Base-by-base conservation (phyloP, 148 eudicot species). In the Vaccinium darrowii region DNA sequence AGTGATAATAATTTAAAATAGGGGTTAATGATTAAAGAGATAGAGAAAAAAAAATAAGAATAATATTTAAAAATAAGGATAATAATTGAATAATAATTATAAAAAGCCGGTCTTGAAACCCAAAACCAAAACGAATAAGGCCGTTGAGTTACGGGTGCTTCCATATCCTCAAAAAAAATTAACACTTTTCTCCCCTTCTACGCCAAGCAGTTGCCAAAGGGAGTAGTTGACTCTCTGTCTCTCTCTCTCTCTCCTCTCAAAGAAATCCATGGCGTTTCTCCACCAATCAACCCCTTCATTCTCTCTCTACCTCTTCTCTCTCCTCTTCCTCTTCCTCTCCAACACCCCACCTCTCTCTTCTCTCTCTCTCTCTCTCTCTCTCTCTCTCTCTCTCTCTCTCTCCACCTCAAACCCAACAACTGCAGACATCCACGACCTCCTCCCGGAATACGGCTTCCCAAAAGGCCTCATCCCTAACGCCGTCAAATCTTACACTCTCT, bases 351-450 rank as follows among this genome's bases (percentile, higher is more conserved):
- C 76, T 49, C 71, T n/a, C n/a, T n/a, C n/a, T n/a, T n/a, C n/a
- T n/a, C n/a, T n/a, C n/a, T n/a, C n/a, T n/a, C n/a, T n/a, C n/a
- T n/a, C n/a, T n/a, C n/a, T n/a, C n/a, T n/a, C 33, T 1, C 33
- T 30, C 33, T 30, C 33, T 30, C 81, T 84, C 78, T 82, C 90
- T 63, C 3, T 33, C 36, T 33, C 36, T 1, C n/a, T 83, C 84
- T 87, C 87, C 69, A 23, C 60, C 47, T 62, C 54, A 53, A 50
- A 62, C 49, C 77, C n/a, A 14, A 74, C 83, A 14, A 74, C 81
- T 7, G 21, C 78, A 11, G 97, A 92, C 88, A 84, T 95, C 84
- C 98, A 95, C 84, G 98, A 94, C 83, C 92, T 95, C 84, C 93
- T 95, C 85, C 90, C 93, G 2, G 14, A 49, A 16, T 95, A 84